Evolutionary conservation across 768 basidiomycete genomes (phyloP).

Genomic region (Trametes sanguinea): DNA sequence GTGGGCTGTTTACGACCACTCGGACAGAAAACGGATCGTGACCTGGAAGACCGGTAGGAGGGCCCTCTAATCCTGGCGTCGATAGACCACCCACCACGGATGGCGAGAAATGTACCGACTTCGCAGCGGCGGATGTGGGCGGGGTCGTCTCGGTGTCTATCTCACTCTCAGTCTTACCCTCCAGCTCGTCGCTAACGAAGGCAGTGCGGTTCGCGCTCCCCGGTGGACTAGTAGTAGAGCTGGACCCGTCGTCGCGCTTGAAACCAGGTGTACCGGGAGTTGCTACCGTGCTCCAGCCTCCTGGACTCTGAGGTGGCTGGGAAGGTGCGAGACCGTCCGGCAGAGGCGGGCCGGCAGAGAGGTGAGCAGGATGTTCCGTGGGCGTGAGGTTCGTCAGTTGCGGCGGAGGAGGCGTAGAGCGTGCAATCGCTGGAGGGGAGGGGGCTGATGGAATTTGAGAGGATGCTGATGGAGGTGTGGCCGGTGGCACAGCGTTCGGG

Average conservation of each 20-base stretch:
- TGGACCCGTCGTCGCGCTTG: slow-evolving; percentile 19
- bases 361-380: slow-evolving; percentile 4
- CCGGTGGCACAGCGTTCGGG: slow-evolving; percentile 15
- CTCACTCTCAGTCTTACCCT: slow-evolving; percentile 35
- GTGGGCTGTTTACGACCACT: slow-evolving; percentile 11
- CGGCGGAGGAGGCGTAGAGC: slow-evolving; percentile 16
- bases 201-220: slow-evolving; percentile 31
- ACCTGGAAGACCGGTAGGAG: background rate
- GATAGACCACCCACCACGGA: slow-evolving; percentile 42
- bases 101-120: slow-evolving; percentile 50
- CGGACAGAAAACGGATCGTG: slow-evolving; percentile 9
- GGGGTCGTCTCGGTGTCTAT: slow-evolving; percentile 24
- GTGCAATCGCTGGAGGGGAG: slow-evolving; percentile 16
- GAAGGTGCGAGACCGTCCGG: slow-evolving; percentile 21
- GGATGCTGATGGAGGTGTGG: slow-evolving; percentile 30
- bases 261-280: slow-evolving; percentile 59
- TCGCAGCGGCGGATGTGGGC: slow-evolving; percentile 27
- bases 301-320: slow-evolving; percentile 45
- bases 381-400: slow-evolving; percentile 19
- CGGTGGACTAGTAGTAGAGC: slow-evolving; percentile 8
- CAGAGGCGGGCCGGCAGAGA: slow-evolving; percentile 29
- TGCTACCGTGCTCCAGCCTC: slow-evolving; percentile 74
- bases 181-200: slow-evolving; percentile 48
- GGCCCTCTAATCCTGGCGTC: slow-evolving; percentile 10
- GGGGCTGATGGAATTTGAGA: slow-evolving; percentile 19